phyloP scores from a whole-genome alignment of 1,284 basidiomycete species.

The Grifola frondosa region DNA sequence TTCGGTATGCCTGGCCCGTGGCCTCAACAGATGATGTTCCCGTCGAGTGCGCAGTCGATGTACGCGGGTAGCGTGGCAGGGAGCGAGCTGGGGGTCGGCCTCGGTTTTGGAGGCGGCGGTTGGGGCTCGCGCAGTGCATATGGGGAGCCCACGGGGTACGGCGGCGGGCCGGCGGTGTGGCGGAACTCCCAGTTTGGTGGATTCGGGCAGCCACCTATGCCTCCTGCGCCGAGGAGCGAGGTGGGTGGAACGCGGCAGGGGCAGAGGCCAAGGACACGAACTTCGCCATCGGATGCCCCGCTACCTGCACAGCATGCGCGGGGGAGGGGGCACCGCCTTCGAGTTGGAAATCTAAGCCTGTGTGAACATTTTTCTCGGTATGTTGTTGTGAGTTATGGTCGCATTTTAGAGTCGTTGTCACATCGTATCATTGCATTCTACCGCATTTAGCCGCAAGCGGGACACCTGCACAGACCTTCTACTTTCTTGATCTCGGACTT shows the following conservation, averaged over 20 bases:
- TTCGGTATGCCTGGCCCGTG: conserved; percentile 44
- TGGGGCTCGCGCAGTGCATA: conserved; percentile 68
- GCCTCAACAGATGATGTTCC: conserved; percentile 48
- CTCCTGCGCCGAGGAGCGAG: conserved; percentile 27
- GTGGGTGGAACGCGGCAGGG: conserved; percentile 19
- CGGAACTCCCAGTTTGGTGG: conserved; percentile 23
- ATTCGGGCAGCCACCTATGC: conserved; percentile 23
- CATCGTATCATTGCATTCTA: no score
- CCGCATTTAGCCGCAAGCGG: no score
- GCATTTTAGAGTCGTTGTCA: no score
- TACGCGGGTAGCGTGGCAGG: conserved; percentile 51
- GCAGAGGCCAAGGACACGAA: conserved; percentile 50
- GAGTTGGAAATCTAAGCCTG: conserved; percentile 49
- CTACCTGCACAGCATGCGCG: conserved; percentile 17
- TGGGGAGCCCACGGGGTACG: conserved; percentile 50
- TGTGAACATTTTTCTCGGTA: conserved; percentile 5
- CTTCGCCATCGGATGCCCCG: conserved; percentile 47
- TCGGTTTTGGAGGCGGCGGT: conserved; percentile 35
- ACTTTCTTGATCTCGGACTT: no score
- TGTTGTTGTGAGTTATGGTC: not conserved
- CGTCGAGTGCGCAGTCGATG: conserved; percentile 50
- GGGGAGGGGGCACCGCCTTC: conserved; percentile 53
- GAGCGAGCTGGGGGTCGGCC: conserved; percentile 50
- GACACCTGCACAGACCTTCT: no score
- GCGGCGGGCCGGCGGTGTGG: conserved; percentile 40